These are phyloP conservation scores for Ceratocystiopsis minuta DNA, from an alignment of 2,329 filamentous ascomycete species.

Conservation along the genomic window DNA sequence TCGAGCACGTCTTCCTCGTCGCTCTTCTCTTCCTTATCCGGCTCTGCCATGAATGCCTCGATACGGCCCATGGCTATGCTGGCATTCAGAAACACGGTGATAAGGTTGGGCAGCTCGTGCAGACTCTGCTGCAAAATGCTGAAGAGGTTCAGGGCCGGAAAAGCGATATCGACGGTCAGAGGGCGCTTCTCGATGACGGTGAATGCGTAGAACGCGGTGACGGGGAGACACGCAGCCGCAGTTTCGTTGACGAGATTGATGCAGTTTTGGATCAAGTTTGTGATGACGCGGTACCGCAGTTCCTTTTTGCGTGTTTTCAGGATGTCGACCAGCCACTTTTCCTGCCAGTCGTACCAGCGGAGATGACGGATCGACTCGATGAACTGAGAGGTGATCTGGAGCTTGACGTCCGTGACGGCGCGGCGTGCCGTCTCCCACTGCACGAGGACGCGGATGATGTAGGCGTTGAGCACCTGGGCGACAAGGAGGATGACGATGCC, in stretches of 20 bases:
- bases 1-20: constrained; percentile 17
- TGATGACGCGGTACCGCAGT: constrained; percentile 44
- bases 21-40: constrained; percentile 42
- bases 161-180: constrained; percentile 65
- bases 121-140: constrained; percentile 55
- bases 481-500: constrained; percentile 51
- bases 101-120: constrained; percentile 54
- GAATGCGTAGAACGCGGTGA: constrained; percentile 67
- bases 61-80: constrained; percentile 69
- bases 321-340: constrained; percentile 52
- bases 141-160: constrained; percentile 72
- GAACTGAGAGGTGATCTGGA: constrained; percentile 70
- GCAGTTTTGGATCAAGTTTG: constrained; percentile 40
- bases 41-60: constrained; percentile 72
- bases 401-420: constrained; percentile 54
- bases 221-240: constrained; percentile 57
- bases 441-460: constrained; percentile 48
- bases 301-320: constrained; percentile 51
- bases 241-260: constrained; percentile 55
- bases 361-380: constrained; percentile 71
- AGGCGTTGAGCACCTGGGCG: constrained; percentile 50
- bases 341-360: constrained; percentile 70
- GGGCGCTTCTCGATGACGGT: constrained; percentile 50
- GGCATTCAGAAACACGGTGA: constrained; percentile 64
- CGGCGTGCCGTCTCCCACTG: constrained; percentile 54